Evolutionary conservation across 2,329 filamentous ascomycete genomes (phyloP).

Genomic region (Tolypocladium ovalisporum): DNA sequence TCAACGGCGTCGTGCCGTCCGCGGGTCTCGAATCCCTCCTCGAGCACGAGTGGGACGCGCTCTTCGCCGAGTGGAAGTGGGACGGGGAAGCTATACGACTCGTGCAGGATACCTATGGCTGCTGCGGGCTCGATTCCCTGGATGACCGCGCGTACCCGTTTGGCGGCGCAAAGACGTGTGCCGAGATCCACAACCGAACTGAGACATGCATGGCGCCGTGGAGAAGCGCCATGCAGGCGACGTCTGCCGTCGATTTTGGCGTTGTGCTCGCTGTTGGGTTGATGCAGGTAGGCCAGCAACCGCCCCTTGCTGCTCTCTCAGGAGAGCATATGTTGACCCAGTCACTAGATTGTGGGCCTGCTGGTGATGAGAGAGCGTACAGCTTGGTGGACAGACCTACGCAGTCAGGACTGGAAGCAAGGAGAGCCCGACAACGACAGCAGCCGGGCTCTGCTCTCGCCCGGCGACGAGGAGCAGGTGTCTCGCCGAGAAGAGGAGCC

Average conservation of each 20-base stretch:
- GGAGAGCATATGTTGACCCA: background rate
- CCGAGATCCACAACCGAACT: slow-evolving; percentile 31
- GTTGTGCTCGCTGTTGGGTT: slow-evolving; percentile 42
- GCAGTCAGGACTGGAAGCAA: slow-evolving; percentile 7
- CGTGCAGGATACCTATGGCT: slow-evolving; percentile 56
- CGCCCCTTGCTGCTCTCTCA: background rate
- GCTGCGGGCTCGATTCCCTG: slow-evolving; percentile 52
- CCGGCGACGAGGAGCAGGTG: slow-evolving; percentile 17
- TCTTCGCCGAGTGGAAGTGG: slow-evolving; percentile 41
- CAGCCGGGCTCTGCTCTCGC: slow-evolving; percentile 14
- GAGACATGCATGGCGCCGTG: slow-evolving; percentile 42
- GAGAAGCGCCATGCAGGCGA: slow-evolving; percentile 41
- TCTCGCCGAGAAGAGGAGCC: background rate
- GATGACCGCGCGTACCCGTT: slow-evolving; percentile 56
- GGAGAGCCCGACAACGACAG: slow-evolving; percentile 7
- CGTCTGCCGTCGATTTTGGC: slow-evolving; percentile 42
- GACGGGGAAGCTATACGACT: slow-evolving; percentile 37
- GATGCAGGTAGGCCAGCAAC: slow-evolving; percentile 36
- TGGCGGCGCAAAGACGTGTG: slow-evolving; percentile 24
- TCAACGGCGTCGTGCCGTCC: slow-evolving; percentile 22
- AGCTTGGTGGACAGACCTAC: slow-evolving; percentile 18
- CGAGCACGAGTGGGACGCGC: slow-evolving; percentile 40
- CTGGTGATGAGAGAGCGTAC: slow-evolving; percentile 17
- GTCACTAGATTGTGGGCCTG: slow-evolving; percentile 17
- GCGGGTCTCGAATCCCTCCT: slow-evolving; percentile 37